Base-by-base conservation (phyloP, 306 rosid genomes). In the Geum urbanum region DNA sequence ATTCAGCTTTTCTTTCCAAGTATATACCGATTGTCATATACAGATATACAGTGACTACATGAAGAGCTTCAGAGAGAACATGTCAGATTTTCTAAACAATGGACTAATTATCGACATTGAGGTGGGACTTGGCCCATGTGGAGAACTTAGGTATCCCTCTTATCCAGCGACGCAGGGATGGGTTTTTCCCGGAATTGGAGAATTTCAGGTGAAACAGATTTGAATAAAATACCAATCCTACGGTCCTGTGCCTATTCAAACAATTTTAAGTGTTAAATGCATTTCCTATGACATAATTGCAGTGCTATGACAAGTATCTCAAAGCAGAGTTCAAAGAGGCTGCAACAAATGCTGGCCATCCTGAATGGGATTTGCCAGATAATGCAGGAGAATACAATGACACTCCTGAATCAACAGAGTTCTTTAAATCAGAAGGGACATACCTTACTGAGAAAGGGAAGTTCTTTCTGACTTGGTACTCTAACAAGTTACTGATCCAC, bases 111-210 rank as follows among this genome's bases (percentile, higher is more conserved):
- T 94, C 78, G 97, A 94, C 75, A 73, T 90, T 80, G 97, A 94
- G 86, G 95, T 90, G 51, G 97, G 98, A 44, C 94, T 91, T 62
- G 97, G 98, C 37, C 96, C 98, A 2, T 90, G 96, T 0, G 98
- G 97, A 69, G 98, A 94, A 77, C 88, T 94, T 69, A 91, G 97
- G 80, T 88, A 88, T 77, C 95, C 97, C 27, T 87, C 96, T 70
- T 94, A 90, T 72, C 63, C 89, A 8, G 6, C 46, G 60, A 78
- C 6, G 72, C 82, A 80, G 48, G 96, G 96, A 35, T 94, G 98
- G 98, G 72, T 3, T 57, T 94, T 88, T 80, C 97, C 97, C 14
- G 96, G 98, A 11, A 90, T 94, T 55, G 98, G 98, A 86, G 97
- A 90, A 71, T 94, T 94, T 84, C 97, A 85, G 86, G 98, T 91